These are phyloP conservation scores for Rhizomucor pusillus DNA, from an alignment of 371 early-diverging fungal genomes.

Conservation along the genomic window DNA sequence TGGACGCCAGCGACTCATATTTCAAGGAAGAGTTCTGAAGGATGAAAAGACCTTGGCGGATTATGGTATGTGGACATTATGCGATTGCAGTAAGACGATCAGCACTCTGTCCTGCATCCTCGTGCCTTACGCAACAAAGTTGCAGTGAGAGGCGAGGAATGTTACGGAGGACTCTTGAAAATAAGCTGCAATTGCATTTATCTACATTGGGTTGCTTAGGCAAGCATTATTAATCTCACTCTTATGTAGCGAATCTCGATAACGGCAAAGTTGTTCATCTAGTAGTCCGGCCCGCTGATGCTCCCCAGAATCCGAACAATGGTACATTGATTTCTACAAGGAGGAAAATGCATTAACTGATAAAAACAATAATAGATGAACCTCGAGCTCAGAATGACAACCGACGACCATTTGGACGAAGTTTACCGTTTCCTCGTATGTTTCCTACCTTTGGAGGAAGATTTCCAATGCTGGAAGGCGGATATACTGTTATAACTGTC, in stretches of 20 bases:
- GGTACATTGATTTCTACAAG: constrained; percentile 26
- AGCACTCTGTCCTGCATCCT: no score
- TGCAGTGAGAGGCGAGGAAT: no score
- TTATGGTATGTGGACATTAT: constrained; percentile 39
- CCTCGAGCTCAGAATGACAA: constrained; percentile 15
- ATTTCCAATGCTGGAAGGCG: constrained; percentile 42
- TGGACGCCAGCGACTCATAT: constrained; percentile 58
- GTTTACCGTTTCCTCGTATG: constrained; percentile 12
- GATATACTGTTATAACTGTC: constrained; percentile 42
- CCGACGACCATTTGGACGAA: constrained; percentile 15
- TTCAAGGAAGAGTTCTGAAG: constrained; percentile 57
- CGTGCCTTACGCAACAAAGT: no score
- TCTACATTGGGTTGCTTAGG: no score
- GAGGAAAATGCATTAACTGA: constrained; percentile 3
- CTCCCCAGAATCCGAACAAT: constrained; percentile 49
- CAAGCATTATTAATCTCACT: neutral
- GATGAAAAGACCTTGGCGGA: constrained; percentile 53
- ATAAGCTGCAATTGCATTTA: no score
- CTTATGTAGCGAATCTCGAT: constrained; percentile 43
- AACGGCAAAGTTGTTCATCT: constrained; percentile 61
- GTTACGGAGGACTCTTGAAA: no score
- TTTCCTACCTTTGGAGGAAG: constrained; percentile 22
- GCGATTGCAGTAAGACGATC: no score
- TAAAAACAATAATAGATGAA: constrained; percentile 14
- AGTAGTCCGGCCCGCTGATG: constrained; percentile 56